A percentile compares a stretch with the other conserved stretches of the same genome.
phyloP scores from a whole-genome alignment of 2,329 filamentous ascomycete genomes.

The Whalleya microplaca region DNA sequence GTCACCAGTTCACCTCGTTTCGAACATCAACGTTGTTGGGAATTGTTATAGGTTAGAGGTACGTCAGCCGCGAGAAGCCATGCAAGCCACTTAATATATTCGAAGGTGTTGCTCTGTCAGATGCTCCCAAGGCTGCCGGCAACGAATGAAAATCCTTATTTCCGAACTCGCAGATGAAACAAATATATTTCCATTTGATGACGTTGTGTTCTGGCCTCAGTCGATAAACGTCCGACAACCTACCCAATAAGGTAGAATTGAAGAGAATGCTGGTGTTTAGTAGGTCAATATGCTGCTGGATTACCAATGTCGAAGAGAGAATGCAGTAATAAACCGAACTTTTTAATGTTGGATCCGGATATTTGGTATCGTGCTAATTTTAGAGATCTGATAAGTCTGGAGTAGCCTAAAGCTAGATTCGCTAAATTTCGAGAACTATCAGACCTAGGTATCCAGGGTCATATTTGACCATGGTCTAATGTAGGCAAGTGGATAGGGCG shows the following conservation, averaged over 20 bases:
- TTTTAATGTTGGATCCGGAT: not conserved
- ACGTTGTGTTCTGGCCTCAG: not conserved
- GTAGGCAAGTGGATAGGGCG: not conserved
- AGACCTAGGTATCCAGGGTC: not conserved
- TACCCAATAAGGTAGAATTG: not conserved
- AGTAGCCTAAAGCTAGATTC: not conserved
- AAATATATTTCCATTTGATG: not conserved
- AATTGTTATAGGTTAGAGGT: not conserved
- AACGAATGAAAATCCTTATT: not conserved
- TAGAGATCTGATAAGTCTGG: not conserved
- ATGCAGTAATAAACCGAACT: not conserved
- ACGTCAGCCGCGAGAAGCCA: constrained; percentile 12
- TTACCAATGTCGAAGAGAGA: too few species aligned
- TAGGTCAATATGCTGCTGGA: too few species aligned
- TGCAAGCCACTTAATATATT: constrained; percentile 22
- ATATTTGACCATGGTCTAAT: not conserved
- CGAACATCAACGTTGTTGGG: not conserved
- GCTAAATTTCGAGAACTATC: not conserved
- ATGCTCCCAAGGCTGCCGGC: not conserved
- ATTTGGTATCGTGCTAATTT: not conserved
- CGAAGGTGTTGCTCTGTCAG: not conserved
- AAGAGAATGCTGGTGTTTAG: not conserved
- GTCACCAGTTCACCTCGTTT: not conserved
- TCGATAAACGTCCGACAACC: not conserved
- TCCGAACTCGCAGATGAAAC: not conserved